Base-by-base conservation (phyloP, 768 basidiomycete species). In the Podaxis sp. region DNA sequence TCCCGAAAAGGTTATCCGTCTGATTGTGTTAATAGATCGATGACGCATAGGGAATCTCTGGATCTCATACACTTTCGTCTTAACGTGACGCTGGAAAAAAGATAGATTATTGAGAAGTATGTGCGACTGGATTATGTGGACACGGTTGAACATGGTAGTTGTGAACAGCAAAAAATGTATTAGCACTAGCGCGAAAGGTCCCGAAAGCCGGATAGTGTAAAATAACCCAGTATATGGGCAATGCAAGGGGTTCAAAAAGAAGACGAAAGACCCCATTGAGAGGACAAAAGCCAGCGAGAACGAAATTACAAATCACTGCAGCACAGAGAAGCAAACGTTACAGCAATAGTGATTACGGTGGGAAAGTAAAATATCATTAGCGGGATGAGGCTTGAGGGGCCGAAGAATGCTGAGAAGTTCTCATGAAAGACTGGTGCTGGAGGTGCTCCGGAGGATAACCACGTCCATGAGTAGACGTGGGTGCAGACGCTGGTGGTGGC, bases 401-500 rank as follows among this genome's bases (percentile, higher is more conserved):
- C n/a, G 62, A 62, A 36, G 46, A 62, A 53, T 64, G 70, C 60
- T 81, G 81, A 48, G 81, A 78, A 37, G 78, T 75, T 17, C 81
- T 75, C 70, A 82, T 75, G 66, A 83, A 83, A 22, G 81, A 81
- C 62, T 82, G 82, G 33, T 81, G 80, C 48, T 77, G 72, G 8
- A 78, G 70, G 51, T 72, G 71, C 20, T 76, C 74, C 46, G 68
- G 68, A 36, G 70, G 67, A 57, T 67, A 74, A 54, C 65, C 59
- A 50, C 72, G 63, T 41, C 64, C 60, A 41, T 56, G 64, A 61
- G 67, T 51, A 41, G 72, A 59, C 62, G 73, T 66, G 65, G 64
- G 65, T 13, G 62, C 63, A 22, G 64, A 55, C 5, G 59, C 58
- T 17, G 66, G 51, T 46, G 66, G 56, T 33, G 64, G 64, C 8